phyloP scores from a whole-genome alignment of 257 asterid species.

The Nicotiana obtusifolia region DNA sequence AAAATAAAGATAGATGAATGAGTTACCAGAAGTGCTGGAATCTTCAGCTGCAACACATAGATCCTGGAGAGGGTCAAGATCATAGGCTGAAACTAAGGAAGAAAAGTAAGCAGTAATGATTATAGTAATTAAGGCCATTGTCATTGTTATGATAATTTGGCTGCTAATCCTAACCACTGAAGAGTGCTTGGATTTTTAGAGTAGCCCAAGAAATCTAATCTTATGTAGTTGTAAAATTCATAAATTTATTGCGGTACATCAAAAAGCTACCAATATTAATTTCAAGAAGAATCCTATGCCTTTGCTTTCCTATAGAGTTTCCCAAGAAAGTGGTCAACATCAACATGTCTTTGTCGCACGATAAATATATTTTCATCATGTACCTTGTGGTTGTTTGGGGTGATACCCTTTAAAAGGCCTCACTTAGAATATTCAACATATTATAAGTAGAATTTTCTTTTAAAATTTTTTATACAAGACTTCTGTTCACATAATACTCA shows the following conservation, averaged over 20 bases:
- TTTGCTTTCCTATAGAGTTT: not conserved
- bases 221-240: not conserved
- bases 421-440: too few relatives aligned
- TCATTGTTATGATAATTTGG: not conserved
- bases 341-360: not conserved
- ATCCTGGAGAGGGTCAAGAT: conserved; percentile 10
- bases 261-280: not conserved
- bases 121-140: not conserved
- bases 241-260: too few relatives aligned
- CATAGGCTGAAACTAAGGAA: conserved; percentile 1
- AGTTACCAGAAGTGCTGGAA: not conserved
- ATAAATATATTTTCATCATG: too few relatives aligned
- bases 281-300: not conserved
- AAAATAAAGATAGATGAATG: not conserved
- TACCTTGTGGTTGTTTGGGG: too few relatives aligned
- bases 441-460: too few relatives aligned
- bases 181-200: not conserved
- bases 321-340: not conserved
- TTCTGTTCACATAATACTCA: too few relatives aligned
- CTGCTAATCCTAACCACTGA: not conserved
- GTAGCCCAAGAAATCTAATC: not conserved
- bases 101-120: not conserved
- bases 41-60: conserved; percentile 5
- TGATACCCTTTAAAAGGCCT: too few relatives aligned
- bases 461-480: too few relatives aligned